Base-by-base conservation (phyloP, 2,329 filamentous ascomycete species). In the Ampelomyces quisqualis region DNA sequence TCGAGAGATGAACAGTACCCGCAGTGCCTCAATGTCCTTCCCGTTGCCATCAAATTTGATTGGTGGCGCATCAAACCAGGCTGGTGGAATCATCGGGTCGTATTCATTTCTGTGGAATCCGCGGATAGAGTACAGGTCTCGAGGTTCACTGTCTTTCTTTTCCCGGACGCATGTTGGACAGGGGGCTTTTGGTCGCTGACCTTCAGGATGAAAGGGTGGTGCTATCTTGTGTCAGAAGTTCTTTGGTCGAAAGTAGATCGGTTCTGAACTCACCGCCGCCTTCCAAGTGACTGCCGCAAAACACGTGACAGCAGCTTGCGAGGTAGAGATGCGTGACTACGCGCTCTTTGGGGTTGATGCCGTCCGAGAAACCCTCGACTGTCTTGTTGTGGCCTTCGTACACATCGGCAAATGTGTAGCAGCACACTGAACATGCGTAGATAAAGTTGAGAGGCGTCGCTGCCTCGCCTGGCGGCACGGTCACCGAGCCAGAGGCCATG, bases 341-440 rank as follows among this genome's bases (percentile, higher is more conserved):
- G 28, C 67, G 68, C 5, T 70, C 59, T 4, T 65, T 62, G 7
- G 57, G 53, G 21, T 60, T 64, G 45, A 64, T 59, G 7, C 65
- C 64, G 27, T 67, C 64, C 34, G 61, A 64, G 10, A 73, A 60
- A 19, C 68, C 68, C 19, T 61, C 53, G 8, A 65, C 60, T 14
- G 68, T 65, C 37, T 65, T 62, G 14, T 64, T 57, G 23, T 58
- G 45, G n/a, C 58, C 60, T 6, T 63, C 60, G 52, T 76, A 76
- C 18, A 76, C 57, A 20, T 76, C 73, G 14, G 70, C 64, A 24
- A 75, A 64, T 5, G 68, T 70, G 7, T 63, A 63, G 33, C 73
- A 70, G 52, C 76, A 78, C 24, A 76, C 49, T 19, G 64, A 64
- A 54, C 76, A 78, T 47, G 69, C 70, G 54, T 77, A 74, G 35